Evolutionary conservation across 495 filamentous ascomycete species (phyloP).

Genomic region (Trichoderma asperelloides): DNA sequence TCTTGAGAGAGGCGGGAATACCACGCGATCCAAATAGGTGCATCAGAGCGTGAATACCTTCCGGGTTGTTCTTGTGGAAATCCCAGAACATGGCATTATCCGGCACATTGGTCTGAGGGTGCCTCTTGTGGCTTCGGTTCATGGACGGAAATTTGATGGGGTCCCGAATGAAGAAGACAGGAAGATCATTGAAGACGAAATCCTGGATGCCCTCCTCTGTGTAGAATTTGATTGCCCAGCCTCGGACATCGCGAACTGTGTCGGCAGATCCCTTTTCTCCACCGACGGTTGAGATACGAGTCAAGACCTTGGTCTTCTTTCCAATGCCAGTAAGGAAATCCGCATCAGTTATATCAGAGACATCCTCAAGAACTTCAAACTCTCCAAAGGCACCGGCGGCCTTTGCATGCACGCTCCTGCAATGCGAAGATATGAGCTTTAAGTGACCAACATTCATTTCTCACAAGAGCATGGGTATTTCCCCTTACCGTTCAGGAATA

Average conservation of each 20-base stretch:
- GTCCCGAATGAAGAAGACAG: conserved; percentile 52
- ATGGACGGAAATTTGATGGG: conserved; percentile 61
- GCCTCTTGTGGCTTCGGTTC: conserved; percentile 57
- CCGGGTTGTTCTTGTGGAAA: conserved; percentile 61
- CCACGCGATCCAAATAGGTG: conserved; percentile 65
- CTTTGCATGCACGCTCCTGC: not conserved
- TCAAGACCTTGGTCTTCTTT: conserved; percentile 46
- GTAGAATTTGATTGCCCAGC: conserved; percentile 56
- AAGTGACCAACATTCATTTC: no score
- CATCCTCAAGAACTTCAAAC: not conserved
- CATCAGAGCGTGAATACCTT: conserved; percentile 64
- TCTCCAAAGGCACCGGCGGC: not conserved
- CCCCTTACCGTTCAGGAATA: not conserved
- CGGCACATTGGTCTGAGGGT: conserved; percentile 45
- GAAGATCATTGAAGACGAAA: conserved; percentile 46
- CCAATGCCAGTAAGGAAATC: conserved; percentile 19
- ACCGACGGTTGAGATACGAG: conserved; percentile 51
- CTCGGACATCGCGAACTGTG: conserved; percentile 45
- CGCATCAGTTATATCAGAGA: not conserved
- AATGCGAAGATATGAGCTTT: not conserved
- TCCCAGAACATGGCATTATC: conserved; percentile 66
- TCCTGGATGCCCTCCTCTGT: conserved; percentile 55
- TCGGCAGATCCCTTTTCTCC: conserved; percentile 45
- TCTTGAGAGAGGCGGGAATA: conserved; percentile 55
- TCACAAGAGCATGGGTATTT: not conserved